Percentiles rank a stretch among this genome's conserved stretches.
Evolutionary conservation across 176 grass and related monocot genomes (phyloP).

Genomic region (bread wheat (Triticum aestivum)): IWGSC_CS_RefSeq_v2.1 NC_057810.1:484986831-484987330

Average conservation of each 20-base stretch:
- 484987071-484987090: constrained; percentile 1
- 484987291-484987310: not conserved
- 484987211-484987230: not conserved
- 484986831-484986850: constrained; percentile 32
- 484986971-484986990: not conserved
- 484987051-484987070: constrained; percentile 8
- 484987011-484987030: constrained; percentile 11
- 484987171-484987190: not conserved
- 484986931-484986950: constrained; percentile 28
- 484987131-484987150: constrained; percentile 3
- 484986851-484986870: not conserved
- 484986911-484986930: constrained; percentile 19
- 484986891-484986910: not conserved
- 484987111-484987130: constrained; percentile 21
- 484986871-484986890: not conserved
- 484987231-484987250: not conserved
- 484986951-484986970: not conserved
- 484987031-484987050: constrained; percentile 21
- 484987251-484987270: not conserved
- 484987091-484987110: not conserved
- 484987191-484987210: not conserved
- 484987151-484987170: not conserved
- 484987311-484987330: not conserved
- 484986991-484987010: not conserved
- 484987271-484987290: not conserved